Percentiles rank a stretch among this genome's conserved stretches.
Evolutionary conservation across 2,329 filamentous ascomycete genomes (phyloP).

Genomic region (Fusarium sp.): DNA sequence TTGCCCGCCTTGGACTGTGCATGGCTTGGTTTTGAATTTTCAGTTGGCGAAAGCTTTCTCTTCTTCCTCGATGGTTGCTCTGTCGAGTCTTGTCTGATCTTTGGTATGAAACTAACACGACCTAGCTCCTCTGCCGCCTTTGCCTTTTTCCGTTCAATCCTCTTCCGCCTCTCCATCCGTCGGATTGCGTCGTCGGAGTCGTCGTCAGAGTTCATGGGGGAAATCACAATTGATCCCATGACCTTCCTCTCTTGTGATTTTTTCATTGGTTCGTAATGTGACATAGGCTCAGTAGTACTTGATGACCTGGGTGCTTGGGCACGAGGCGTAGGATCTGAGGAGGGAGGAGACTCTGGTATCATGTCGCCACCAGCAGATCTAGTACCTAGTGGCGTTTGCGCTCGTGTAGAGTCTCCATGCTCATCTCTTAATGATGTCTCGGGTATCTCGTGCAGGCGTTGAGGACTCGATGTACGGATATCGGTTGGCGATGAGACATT

Average conservation of each 20-base stretch:
- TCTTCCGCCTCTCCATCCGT: conserved; percentile 52
- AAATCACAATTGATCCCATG: conserved; percentile 41
- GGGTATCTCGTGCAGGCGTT: conserved; percentile 48
- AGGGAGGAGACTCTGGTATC: conserved; percentile 54
- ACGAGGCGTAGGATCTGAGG: conserved; percentile 39
- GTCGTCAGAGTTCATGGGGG: conserved; percentile 47
- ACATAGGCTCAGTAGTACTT: conserved; percentile 50
- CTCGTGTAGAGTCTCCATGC: conserved; percentile 28
- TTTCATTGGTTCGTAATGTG: conserved; percentile 59
- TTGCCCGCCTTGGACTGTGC: not conserved
- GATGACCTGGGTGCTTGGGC: conserved; percentile 39
- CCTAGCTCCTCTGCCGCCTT: conserved; percentile 56
- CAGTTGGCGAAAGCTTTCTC: conserved; percentile 31
- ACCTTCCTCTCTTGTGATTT: conserved; percentile 58
- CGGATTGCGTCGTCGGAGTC: conserved; percentile 52
- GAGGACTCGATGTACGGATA: conserved; percentile 57
- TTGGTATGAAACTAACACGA: conserved; percentile 54
- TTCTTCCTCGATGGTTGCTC: conserved; percentile 47
- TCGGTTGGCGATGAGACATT: conserved; percentile 60
- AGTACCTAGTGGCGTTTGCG: conserved; percentile 45
- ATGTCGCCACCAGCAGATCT: conserved; percentile 47
- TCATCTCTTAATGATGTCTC: conserved; percentile 44
- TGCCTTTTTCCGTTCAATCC: conserved; percentile 54
- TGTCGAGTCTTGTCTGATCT: conserved; percentile 31
- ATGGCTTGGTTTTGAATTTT: not conserved